Evolutionary conservation across 164 flowering plant genomes (phyloP).

Genomic region (Umbilicus rupestris): DNA sequence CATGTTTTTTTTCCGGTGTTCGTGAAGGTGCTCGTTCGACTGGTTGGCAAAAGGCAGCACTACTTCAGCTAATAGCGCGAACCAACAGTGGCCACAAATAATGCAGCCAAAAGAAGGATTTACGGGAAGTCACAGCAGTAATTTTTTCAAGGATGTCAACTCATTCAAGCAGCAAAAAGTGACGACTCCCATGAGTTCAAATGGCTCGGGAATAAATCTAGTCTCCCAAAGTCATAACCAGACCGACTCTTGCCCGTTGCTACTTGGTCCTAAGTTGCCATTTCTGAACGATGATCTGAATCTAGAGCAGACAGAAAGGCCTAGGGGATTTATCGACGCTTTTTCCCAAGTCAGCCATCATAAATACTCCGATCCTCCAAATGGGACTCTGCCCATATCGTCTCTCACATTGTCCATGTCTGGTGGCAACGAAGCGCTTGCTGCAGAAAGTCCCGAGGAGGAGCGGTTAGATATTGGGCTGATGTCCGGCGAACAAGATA

Average conservation of each 20-base stretch:
- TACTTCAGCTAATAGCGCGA: constrained; percentile 13
- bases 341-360: constrained; percentile 16
- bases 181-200: constrained; percentile 17
- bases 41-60: constrained; percentile 41
- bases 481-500: constrained; percentile 2
- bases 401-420: constrained; percentile 51
- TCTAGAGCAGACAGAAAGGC: constrained; percentile 18
- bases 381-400: constrained; percentile 25
- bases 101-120: constrained; percentile 21
- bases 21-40: constrained; percentile 30
- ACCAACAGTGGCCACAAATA: constrained; percentile 33
- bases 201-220: constrained; percentile 16
- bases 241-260: constrained; percentile 19
- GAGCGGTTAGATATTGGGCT: constrained; percentile 6
- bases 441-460: constrained; percentile 14
- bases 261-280: constrained; percentile 16
- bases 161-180: constrained; percentile 16
- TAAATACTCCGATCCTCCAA: constrained; percentile 13
- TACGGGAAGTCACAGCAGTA: constrained; percentile 10
- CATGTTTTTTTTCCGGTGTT: neutral
- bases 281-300: neutral
- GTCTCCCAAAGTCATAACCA: neutral
- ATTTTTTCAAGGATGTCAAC: constrained; percentile 8
- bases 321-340: constrained; percentile 53
- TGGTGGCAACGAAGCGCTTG: constrained; percentile 23